phyloP scores from a whole-genome alignment of 768 basidiomycete genomes.

The Leccinellum albellum region DNA sequence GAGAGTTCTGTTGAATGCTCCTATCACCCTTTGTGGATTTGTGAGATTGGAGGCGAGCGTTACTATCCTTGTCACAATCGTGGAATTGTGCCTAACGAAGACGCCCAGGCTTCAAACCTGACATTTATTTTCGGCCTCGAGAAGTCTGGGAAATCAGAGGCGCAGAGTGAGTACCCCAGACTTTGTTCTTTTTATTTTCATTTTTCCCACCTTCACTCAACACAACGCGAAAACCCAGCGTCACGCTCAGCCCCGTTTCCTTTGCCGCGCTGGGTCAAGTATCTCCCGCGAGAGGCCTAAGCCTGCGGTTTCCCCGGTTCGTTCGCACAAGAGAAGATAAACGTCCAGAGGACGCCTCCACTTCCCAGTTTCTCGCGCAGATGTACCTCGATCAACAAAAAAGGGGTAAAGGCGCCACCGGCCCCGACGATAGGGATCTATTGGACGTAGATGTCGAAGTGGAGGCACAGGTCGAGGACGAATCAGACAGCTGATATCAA shows the following conservation, averaged over 20 bases:
- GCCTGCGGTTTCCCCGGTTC: conserved; percentile 87
- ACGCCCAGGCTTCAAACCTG: conserved; percentile 52
- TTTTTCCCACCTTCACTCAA: not conserved
- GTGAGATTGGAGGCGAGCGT: conserved; percentile 57
- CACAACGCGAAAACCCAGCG: conserved; percentile 35
- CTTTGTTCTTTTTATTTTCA: not conserved
- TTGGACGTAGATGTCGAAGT: conserved; percentile 46
- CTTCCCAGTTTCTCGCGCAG: conserved; percentile 61
- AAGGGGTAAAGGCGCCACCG: conserved; percentile 29
- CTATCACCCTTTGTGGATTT: conserved; percentile 50
- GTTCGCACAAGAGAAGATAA: conserved; percentile 74
- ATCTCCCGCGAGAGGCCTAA: conserved; percentile 61
- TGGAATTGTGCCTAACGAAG: not conserved
- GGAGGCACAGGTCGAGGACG: conserved; percentile 28
- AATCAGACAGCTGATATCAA: conserved; percentile 22
- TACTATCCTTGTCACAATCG: not conserved
- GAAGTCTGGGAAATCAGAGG: conserved; percentile 90
- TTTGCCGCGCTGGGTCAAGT: conserved; percentile 67
- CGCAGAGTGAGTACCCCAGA: conserved; percentile 49
- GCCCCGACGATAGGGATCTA: conserved; percentile 57
- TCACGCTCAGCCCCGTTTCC: conserved; percentile 84
- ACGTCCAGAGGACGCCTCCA: conserved; percentile 65
- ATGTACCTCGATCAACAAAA: conserved; percentile 66
- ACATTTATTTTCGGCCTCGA: conserved; percentile 65
- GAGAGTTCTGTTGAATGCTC: conserved; percentile 55